Percentiles rank a stretch among this genome's conserved stretches.
phyloP scores from a whole-genome alignment of 306 rosid species.

The Inga laurina region DNA sequence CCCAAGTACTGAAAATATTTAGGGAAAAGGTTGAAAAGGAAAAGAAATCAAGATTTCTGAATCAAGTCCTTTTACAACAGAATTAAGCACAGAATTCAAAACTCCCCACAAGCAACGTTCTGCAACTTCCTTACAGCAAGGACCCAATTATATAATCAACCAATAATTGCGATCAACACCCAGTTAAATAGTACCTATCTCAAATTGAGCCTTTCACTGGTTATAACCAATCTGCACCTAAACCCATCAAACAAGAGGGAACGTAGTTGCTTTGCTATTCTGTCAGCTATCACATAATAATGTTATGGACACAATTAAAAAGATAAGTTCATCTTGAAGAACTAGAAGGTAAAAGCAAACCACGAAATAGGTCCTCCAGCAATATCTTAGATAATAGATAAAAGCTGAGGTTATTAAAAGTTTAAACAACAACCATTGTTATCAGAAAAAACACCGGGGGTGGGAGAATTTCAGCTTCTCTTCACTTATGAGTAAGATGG shows the following conservation, averaged over 20 bases:
- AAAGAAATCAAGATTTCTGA: background rate
- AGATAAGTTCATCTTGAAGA: constrained; percentile 3
- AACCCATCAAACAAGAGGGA: background rate
- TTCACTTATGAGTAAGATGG: background rate
- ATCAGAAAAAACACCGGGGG: background rate
- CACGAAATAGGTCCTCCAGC: background rate
- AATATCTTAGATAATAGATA: background rate
- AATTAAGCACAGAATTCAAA: no score
- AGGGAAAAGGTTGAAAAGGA: background rate
- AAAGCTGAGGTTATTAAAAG: background rate
- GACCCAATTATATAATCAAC: background rate
- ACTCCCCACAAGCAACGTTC: background rate
- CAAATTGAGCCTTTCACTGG: background rate
- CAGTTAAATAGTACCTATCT: background rate
- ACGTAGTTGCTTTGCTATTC: background rate
- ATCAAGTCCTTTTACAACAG: background rate
- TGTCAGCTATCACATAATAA: background rate
- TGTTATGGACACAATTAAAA: background rate
- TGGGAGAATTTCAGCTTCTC: no score
- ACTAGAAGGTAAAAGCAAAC: constrained; percentile 11
- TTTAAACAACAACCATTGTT: background rate
- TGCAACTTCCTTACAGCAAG: background rate
- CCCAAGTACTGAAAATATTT: background rate
- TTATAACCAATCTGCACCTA: background rate
- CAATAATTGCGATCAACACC: background rate